Evolutionary conservation across 2,329 filamentous ascomycete genomes (phyloP), one percentile per base, ranked within the genome.

Genomic region (Cyphellophora europaea): DNA sequence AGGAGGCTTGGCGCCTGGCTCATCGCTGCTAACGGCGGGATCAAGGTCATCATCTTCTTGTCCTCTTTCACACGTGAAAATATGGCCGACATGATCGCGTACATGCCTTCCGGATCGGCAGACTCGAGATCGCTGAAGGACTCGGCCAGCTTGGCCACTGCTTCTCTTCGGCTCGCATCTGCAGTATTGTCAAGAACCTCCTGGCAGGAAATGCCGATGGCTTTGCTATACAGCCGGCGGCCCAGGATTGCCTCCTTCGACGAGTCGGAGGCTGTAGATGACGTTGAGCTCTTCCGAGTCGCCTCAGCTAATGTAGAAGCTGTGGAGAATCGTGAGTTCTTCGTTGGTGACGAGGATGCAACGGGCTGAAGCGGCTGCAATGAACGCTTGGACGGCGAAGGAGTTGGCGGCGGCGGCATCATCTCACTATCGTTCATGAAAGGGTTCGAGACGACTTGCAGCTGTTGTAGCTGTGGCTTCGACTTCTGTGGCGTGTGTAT

Each of bases 51-150:
- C 19, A 65, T 54, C 36, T 59, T 62, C 2, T 48, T 40, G 38
- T 56, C 53, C 52, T 51, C 52, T 40, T 81, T 72, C 30, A 93
- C 71, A 37, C 76, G 74, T n/a, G 83, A 72, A 41, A 93, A 70
- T 45, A 93, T 74, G 37, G 76, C 72, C 51, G 79, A 82, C 52
- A 98, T 69, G 11, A 98, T 69, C 47, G 93, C 78, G 50, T 89
- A 91, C 27, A 88, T 77, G 12, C 88, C 88, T 55, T 95, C 89
- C 0, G 89, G 89, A 51, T 98, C 89, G 18, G 89, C 70, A 29
- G 83, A 77, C 56, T 96, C 85, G 19, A 98, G 70, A 10, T 79
- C 72, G 4, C 79, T 81, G 67, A 91, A 93, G 1, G 89, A 88
- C 55, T 93, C 84, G 0, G 84, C 85, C 10, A 95, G 69, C 44